Percentiles rank a stretch among this genome's conserved stretches.
These are phyloP conservation scores for Leccinellum rugosiceps DNA, from an alignment of 768 basidiomycete genomes.

Conservation along the genomic window DNA sequence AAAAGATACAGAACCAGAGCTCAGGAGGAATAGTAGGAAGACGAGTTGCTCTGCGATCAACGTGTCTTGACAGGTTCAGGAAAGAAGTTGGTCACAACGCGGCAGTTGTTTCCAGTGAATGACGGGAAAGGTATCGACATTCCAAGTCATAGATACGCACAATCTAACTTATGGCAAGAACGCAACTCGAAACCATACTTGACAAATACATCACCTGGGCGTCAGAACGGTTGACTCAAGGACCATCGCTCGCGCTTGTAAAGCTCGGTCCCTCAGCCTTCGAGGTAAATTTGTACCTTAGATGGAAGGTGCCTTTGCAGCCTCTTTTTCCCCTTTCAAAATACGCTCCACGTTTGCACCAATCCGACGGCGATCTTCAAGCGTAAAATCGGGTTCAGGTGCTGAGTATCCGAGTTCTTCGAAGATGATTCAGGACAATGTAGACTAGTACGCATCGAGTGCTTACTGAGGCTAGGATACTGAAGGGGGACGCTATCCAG, in stretches of 20 bases:
- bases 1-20: too few species aligned
- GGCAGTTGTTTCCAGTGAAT: too few species aligned
- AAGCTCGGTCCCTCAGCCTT: background rate
- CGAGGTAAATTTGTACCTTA: slow-evolving; percentile 1
- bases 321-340: slow-evolving; percentile 60
- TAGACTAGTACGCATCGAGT: background rate
- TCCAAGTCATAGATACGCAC: background rate
- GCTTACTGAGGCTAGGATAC: slow-evolving; percentile 62
- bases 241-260: background rate
- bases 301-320: slow-evolving; percentile 55
- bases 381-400: slow-evolving; percentile 41
- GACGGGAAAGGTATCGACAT: background rate
- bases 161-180: background rate
- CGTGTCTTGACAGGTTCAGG: too few species aligned
- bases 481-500: slow-evolving; percentile 59
- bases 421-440: background rate
- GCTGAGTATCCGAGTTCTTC: slow-evolving; percentile 72
- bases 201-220: background rate
- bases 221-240: background rate
- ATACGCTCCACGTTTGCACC: slow-evolving; percentile 61
- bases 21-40: too few species aligned
- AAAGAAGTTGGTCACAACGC: too few species aligned
- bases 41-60: too few species aligned
- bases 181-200: background rate
- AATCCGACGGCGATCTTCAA: slow-evolving; percentile 59